Evolutionary conservation across 106 monocot genomes (phyloP).

Genomic region (Posidonia australis): DNA sequence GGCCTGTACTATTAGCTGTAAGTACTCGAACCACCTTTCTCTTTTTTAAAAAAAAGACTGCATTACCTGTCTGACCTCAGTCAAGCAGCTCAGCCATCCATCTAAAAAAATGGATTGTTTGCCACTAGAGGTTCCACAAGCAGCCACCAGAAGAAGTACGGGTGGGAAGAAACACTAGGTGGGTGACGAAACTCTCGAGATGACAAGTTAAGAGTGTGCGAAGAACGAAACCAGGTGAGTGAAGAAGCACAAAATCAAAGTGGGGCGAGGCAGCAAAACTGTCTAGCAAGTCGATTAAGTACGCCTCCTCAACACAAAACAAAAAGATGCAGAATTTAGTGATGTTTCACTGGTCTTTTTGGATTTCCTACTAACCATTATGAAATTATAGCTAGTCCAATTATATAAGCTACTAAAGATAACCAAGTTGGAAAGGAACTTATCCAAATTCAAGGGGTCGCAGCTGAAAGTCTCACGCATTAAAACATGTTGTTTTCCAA

Average conservation of each 20-base stretch:
- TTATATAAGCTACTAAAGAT: neutral
- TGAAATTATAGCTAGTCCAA: no score
- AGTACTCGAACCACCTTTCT: neutral
- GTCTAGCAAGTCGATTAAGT: neutral
- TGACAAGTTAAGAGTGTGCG: neutral
- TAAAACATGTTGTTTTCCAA: neutral
- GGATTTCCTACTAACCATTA: neutral
- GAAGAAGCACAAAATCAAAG: slow-evolving; percentile 11
- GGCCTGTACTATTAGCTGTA: neutral
- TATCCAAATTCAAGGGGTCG: neutral
- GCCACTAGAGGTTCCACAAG: neutral
- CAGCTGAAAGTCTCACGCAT: slow-evolving; percentile 4
- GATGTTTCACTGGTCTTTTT: neutral
- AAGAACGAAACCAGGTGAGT: slow-evolving; percentile 2
- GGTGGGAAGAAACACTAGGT: neutral
- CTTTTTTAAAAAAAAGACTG: neutral
- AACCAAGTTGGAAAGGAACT: neutral
- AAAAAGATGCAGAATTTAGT: neutral
- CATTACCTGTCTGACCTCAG: neutral
- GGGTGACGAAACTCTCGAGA: neutral
- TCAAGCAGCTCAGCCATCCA: neutral
- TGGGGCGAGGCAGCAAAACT: neutral
- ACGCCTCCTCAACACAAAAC: neutral
- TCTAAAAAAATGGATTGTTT: neutral
- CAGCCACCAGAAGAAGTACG: neutral